Conservation (phyloP, 2,329 filamentous ascomycete species). For the Penicillium frequentans region DNA sequence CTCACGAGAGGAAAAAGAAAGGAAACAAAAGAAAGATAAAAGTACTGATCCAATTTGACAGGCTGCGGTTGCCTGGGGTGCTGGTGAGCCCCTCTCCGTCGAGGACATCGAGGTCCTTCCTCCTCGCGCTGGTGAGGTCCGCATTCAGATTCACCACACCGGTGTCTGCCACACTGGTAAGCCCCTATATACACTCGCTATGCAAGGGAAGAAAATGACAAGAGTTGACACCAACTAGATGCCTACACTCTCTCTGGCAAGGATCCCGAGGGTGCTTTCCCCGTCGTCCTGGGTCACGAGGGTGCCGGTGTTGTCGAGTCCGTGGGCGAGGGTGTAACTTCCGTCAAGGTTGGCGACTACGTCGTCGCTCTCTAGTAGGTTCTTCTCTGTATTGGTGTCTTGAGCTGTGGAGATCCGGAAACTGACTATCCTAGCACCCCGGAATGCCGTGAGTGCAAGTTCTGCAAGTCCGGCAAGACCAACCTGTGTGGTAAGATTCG, state of each 20-base stretch:
- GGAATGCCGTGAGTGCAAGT: constrained; percentile 97
- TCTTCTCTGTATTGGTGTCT: background rate
- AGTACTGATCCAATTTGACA: constrained; percentile 29
- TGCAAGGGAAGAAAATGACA: background rate
- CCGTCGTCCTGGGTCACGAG: constrained; percentile 85
- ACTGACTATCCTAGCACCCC: constrained; percentile 67
- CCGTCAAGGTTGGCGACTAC: constrained; percentile 89
- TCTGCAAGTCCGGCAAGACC: constrained; percentile 99
- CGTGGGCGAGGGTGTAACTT: constrained; percentile 90
- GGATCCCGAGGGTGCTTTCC: constrained; percentile 94
- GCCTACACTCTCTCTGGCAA: constrained; percentile 95
- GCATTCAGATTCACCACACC: constrained; percentile 95
- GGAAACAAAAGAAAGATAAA: background rate
- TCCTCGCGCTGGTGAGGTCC: constrained; percentile 89
- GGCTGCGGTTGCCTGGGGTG: constrained; percentile 97
- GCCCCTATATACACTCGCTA: constrained; percentile 20
- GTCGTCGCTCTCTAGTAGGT: constrained; percentile 83
- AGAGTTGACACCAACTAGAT: constrained; percentile 54
- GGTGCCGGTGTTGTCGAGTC: constrained; percentile 91
- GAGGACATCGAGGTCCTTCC: constrained; percentile 92
- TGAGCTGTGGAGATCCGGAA: background rate
- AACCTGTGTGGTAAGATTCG: constrained; percentile 99
- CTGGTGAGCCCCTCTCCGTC: constrained; percentile 81
- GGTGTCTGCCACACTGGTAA: constrained; percentile 97
- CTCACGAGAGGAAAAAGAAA: background rate